Base-by-base conservation (phyloP, 2,329 filamentous ascomycete species). In the Ascochyta pisi region DNA sequence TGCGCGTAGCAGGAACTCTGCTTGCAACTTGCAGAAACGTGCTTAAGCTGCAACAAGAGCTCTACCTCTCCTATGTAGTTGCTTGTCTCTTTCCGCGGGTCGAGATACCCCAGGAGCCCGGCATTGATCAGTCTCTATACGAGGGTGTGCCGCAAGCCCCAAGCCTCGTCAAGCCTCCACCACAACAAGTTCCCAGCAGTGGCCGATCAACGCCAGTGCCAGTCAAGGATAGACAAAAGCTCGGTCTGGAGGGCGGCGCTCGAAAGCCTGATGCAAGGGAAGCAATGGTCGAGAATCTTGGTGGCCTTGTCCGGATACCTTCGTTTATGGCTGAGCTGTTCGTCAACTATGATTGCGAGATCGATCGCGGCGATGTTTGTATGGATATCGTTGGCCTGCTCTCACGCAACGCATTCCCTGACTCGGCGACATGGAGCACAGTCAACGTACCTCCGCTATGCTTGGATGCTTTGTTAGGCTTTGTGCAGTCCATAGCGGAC, bases 341-440 rank as follows among this genome's bases (percentile, higher is more conserved):
- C 73, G 87, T 98, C 76, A 99, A 99, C 76, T 99, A 98, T 72
- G 95, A 99, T 75, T 99, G 94, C 70, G 93, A 98, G 70, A 88
- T 92, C 48, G 91, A 99, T 71, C 86, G 93, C 45, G 89, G 88
- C 47, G 95, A 99, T 77, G 79, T 99, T 5, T 99, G 95, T 69
- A 91, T 96, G 78, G 96, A 99, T 70, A 90, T 98, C 84, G 87
- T 99, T 57, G 94, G 95, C 0, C 83, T 99, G 31, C 81, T 99
- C 15, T 94, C 95, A 19, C 86, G 95, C 55, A 99, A 97, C 73
- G 95, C 95, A 2, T 90, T 99, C 62, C 96, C 95, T 0, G 95
- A 99, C 74, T 96, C 95, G 8, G 95, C 94, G 6, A 97, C 93
- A 6, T 99, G 95, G 95, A 99, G 96, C 74, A 99, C 95, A 10